A percentile compares a stretch with the other conserved stretches of the same genome.
Evolutionary conservation across 257 asterid genomes (phyloP).

Genomic region (Anisodus tanguticus): DNA sequence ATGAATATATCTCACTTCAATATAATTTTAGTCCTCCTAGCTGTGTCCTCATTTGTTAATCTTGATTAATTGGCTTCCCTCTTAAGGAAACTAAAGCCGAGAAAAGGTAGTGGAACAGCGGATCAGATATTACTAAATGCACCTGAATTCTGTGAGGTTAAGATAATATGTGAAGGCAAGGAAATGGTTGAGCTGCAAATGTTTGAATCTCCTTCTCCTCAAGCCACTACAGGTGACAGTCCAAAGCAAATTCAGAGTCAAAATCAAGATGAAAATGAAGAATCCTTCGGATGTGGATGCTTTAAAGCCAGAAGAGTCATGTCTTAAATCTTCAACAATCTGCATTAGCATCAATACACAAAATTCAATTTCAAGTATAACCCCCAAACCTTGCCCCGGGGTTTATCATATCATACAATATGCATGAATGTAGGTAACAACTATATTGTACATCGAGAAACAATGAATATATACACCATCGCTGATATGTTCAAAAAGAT

Average conservation of each 20-base stretch:
- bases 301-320: constrained; percentile 34
- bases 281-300: constrained; percentile 48
- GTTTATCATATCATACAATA: background rate
- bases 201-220: constrained; percentile 47
- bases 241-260: constrained; percentile 34
- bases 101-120: constrained; percentile 47
- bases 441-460: background rate
- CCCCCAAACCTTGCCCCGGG: background rate
- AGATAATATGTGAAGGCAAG: constrained; percentile 77
- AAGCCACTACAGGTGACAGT: background rate
- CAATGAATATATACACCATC: background rate
- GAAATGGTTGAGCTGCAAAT: constrained; percentile 44
- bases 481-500: background rate
- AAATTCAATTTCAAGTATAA: background rate
- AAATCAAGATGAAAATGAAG: background rate
- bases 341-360: background rate
- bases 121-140: constrained; percentile 58
- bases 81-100: constrained; percentile 54
- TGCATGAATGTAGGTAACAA: background rate
- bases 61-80: background rate
- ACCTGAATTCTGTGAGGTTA: constrained; percentile 72
- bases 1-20: background rate
- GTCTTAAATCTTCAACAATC: background rate
- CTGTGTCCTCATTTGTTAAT: background rate
- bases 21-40: background rate